Conservation (phyloP, 129 eudicot species). For the Ambrosia artemisiifolia region DNA sequence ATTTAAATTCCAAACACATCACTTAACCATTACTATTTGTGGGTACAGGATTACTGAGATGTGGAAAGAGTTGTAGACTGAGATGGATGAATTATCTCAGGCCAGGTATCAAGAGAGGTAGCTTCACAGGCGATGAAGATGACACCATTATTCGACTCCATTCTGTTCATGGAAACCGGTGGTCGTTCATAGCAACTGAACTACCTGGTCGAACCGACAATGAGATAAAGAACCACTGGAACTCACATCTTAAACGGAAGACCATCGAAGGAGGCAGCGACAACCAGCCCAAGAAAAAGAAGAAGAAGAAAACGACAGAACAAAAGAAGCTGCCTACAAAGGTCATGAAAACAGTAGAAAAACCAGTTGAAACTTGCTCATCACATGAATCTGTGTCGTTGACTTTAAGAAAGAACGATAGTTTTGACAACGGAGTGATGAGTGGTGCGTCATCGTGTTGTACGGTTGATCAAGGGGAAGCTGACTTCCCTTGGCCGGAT, state of each 20-base stretch:
- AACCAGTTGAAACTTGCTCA: constrained; percentile 1
- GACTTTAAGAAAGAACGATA: neutral
- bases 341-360: neutral
- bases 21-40: neutral
- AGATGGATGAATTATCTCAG: constrained; percentile 45
- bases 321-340: constrained; percentile 10
- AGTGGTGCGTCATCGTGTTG: constrained; percentile 14
- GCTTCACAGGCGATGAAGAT: constrained; percentile 35
- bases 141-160: constrained; percentile 35
- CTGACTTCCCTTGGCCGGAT: neutral
- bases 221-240: constrained; percentile 48
- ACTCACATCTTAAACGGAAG: constrained; percentile 38
- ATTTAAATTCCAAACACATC: too few species aligned
- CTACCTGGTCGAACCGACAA: constrained; percentile 44
- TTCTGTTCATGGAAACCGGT: constrained; percentile 33
- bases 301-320: constrained; percentile 15
- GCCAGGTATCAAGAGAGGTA: constrained; percentile 45
- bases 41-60: constrained; percentile 30
- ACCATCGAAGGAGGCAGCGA: neutral
- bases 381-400: constrained; percentile 4
- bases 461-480: neutral
- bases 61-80: constrained; percentile 44
- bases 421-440: constrained; percentile 6
- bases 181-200: constrained; percentile 44
- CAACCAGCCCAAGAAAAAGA: neutral